Evolutionary conservation across 148 eudicot species (phyloP), one percentile per base, ranked within the genome.

Genomic region (Heliamphora exappendiculata): DNA sequence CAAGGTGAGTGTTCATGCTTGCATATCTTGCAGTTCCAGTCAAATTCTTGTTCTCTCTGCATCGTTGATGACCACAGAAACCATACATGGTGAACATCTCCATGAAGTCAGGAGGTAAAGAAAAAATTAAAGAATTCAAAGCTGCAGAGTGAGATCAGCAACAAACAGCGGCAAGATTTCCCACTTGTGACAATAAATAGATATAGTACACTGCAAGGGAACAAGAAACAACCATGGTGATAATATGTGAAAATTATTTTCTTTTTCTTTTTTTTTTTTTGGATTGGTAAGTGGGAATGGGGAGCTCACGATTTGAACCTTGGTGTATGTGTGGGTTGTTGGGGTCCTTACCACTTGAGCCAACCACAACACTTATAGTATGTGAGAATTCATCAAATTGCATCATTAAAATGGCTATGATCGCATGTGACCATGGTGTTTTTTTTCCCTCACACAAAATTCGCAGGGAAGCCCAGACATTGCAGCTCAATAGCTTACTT

Each of bases 11-110:
- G 73, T 94, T 94, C 88, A 88, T 86, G 82, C 98, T 94, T 50
- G 97, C 97, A 84, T 92, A 92, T 87, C 97, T 89, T 62, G 97
- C 98, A 49, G 98, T 92, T 74, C 98, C 98, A 50, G 97, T 94
- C 87, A 94, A 85, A 81, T 94, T 94, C 80, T 92, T 94, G 80
- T 94, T 92, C 79, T 94, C 98, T 81, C 98, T 94, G 87, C 85
- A 89, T 67, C 33, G 57, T 62, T 65, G 44, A 63, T 11, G 34
- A n/a, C n/a, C n/a, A n/a, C n/a, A n/a, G n/a, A n/a, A n/a, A n/a
- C n/a, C 78, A 58, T 19, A 80, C 9, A 72, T 26, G 26, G 66
- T 73, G 16, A 76, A 55, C 5, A 70, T 57, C n/a, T 55, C 26
- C 80, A 36, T 31, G 60, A 20, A 75, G 54, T 17, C 19, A 20